A percentile compares a stretch with the other conserved stretches of the same genome.
These are phyloP conservation scores for Polyplosphaeria fusca DNA, from an alignment of 495 filamentous ascomycete genomes.

Conservation along the genomic window DNA sequence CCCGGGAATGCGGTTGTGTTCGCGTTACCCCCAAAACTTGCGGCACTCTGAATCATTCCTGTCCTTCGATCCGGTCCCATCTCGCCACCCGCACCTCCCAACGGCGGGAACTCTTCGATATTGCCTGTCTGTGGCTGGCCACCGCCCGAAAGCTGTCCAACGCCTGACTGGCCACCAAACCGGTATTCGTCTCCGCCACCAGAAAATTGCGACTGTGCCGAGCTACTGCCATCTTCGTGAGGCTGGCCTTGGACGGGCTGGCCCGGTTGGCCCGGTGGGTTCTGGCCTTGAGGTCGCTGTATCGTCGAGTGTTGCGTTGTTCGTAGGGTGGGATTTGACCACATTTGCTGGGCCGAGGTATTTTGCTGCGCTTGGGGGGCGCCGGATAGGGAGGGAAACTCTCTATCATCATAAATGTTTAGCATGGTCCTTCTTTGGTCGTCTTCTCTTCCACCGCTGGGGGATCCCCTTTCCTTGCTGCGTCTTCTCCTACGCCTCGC, in stretches of 20 bases:
- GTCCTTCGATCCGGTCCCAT: slow-evolving; percentile 64
- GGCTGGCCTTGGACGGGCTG: slow-evolving; percentile 54
- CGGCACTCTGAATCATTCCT: slow-evolving; percentile 61
- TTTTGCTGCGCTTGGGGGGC: slow-evolving; percentile 64
- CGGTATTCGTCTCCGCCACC: slow-evolving; percentile 57
- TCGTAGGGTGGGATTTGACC: slow-evolving; percentile 62
- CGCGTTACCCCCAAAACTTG: slow-evolving; percentile 56
- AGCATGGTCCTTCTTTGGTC: slow-evolving; percentile 1
- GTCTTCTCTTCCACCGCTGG: neutral
- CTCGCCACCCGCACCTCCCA: slow-evolving; percentile 70
- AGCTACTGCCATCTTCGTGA: slow-evolving; percentile 50
- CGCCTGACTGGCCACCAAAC: slow-evolving; percentile 59
- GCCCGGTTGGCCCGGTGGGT: slow-evolving; percentile 14
- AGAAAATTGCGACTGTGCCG: slow-evolving; percentile 53
- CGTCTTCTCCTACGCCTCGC: too few relatives aligned
- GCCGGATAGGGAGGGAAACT: slow-evolving; percentile 80
- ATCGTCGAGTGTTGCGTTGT: slow-evolving; percentile 58
- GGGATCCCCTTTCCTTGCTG: neutral
- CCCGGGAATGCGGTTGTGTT: slow-evolving; percentile 48
- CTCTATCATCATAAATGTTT: slow-evolving; percentile 48
- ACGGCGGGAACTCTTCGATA: slow-evolving; percentile 81
- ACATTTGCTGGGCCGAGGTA: slow-evolving; percentile 56
- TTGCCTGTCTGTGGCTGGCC: slow-evolving; percentile 64
- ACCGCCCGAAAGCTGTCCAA: slow-evolving; percentile 52
- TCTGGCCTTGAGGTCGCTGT: slow-evolving; percentile 57